These are phyloP conservation scores for Leishmania mexicana DNA, from an alignment of 208 protist genomes.

Conservation along the genomic window DNA sequence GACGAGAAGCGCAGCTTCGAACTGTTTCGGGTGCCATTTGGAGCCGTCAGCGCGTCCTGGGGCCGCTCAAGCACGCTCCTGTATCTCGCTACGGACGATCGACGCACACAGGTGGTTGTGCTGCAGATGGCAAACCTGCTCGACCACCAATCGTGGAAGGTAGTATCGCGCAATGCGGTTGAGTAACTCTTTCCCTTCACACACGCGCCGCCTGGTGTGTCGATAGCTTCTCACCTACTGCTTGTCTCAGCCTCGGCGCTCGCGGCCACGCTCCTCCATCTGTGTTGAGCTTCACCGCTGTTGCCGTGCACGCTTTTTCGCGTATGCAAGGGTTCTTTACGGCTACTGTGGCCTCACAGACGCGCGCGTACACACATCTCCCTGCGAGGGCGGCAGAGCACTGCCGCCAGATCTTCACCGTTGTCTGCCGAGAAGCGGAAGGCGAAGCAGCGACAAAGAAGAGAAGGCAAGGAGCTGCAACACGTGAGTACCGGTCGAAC, in stretches of 20 bases:
- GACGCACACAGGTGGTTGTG: constrained; percentile 47
- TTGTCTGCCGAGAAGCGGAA: background rate
- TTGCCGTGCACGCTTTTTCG: background rate
- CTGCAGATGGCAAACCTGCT: constrained; percentile 77
- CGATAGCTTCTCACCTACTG: background rate
- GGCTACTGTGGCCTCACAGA: background rate
- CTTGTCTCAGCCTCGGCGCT: background rate
- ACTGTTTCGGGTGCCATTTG: constrained; percentile 56
- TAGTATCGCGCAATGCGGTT: constrained; percentile 35
- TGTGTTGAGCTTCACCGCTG: background rate
- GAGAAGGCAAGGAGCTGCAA: background rate
- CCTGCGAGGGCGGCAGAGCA: background rate
- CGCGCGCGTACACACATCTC: background rate
- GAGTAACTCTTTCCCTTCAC: constrained; percentile 9
- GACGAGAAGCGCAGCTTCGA: constrained; percentile 58
- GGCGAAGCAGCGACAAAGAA: background rate
- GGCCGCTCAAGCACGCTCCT: constrained; percentile 75
- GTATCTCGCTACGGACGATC: constrained; percentile 73
- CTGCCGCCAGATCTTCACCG: background rate
- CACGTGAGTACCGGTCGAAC: background rate
- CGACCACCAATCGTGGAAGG: constrained; percentile 81
- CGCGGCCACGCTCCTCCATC: background rate
- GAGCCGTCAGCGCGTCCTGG: constrained; percentile 85
- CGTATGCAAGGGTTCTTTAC: background rate
- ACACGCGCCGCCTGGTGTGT: background rate